These are phyloP conservation scores for Elsinoe ampelina DNA, from an alignment of 2,329 filamentous ascomycete species.

Conservation along the genomic window DNA sequence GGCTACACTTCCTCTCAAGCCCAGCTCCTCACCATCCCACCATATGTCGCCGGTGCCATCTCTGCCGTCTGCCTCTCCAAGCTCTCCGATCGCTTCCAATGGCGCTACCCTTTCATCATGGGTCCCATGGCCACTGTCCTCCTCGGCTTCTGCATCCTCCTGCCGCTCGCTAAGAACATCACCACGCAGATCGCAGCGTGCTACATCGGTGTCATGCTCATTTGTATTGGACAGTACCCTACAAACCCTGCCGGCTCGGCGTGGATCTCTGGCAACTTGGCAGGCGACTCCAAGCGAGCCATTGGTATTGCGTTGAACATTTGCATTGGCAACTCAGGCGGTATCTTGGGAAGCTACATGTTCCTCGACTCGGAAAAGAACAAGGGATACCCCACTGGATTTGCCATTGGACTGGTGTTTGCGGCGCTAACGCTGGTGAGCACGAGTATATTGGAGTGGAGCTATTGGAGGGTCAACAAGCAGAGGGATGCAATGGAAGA, in stretches of 20 bases:
- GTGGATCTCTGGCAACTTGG: slow-evolving; percentile 27
- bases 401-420: slow-evolving; percentile 26
- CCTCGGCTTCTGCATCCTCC: slow-evolving; percentile 19
- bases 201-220: slow-evolving; percentile 25
- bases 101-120: slow-evolving; percentile 51
- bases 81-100: slow-evolving; percentile 29
- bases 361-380: slow-evolving; percentile 20
- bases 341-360: slow-evolving; percentile 34
- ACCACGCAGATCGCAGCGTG: slow-evolving; percentile 2
- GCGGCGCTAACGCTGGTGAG: slow-evolving; percentile 20
- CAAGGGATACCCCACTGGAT: slow-evolving; percentile 25
- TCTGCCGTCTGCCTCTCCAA: slow-evolving; percentile 23
- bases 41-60: slow-evolving; percentile 26
- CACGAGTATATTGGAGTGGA: slow-evolving; percentile 22
- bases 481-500: slow-evolving; percentile 27
- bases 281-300: slow-evolving; percentile 27
- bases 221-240: slow-evolving; percentile 24
- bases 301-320: slow-evolving; percentile 34
- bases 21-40: slow-evolving; percentile 23
- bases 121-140: slow-evolving; percentile 17
- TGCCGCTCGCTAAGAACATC: slow-evolving; percentile 16
- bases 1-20: slow-evolving; percentile 20
- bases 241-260: slow-evolving; percentile 23
- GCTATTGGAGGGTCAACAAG: slow-evolving; percentile 29
- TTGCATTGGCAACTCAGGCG: slow-evolving; percentile 33